Conservation (phyloP, 495 filamentous ascomycete species). For the Aspergillus coremiiformis region DNA sequence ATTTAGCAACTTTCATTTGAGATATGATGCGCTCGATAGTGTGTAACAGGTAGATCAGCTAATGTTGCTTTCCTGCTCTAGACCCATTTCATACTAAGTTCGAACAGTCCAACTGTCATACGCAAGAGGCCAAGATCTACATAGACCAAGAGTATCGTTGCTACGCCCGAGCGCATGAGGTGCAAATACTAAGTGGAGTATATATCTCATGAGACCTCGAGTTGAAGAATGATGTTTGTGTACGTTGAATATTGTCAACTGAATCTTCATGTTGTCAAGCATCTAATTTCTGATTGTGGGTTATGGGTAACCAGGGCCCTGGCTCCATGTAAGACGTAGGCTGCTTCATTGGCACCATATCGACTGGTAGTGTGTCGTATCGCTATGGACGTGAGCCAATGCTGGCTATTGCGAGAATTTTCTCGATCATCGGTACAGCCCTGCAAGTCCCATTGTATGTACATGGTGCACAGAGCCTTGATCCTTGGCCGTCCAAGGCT, state of each 20-base stretch:
- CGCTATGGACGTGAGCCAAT: conserved; percentile 63
- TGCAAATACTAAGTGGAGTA: too few species aligned
- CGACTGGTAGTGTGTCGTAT: conserved; percentile 65
- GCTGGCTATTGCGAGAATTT: conserved; percentile 54
- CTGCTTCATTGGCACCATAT: conserved; percentile 52
- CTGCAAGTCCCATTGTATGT: conserved; percentile 54
- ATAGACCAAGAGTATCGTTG: too few species aligned
- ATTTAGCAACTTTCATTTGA: background rate
- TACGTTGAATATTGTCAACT: background rate
- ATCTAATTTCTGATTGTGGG: background rate
- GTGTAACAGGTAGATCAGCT: too few species aligned
- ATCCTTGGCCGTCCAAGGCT: conserved; percentile 50
- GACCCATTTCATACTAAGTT: too few species aligned
- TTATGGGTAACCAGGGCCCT: conserved; percentile 22
- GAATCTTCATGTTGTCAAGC: background rate
- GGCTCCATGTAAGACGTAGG: conserved; percentile 49
- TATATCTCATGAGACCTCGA: too few species aligned
- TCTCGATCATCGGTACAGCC: conserved; percentile 68
- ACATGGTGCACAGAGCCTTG: conserved; percentile 35
- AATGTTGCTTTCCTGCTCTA: too few species aligned
- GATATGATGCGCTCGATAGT: too few species aligned
- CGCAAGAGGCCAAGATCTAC: too few species aligned
- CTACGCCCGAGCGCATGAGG: too few species aligned
- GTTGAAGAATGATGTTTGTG: conserved; percentile 15
- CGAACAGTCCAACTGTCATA: too few species aligned